Evolutionary conservation across 352 stramenopile species (phyloP), one percentile per base, ranked within the genome.

Genomic region (Globisporangium lucens): DNA sequence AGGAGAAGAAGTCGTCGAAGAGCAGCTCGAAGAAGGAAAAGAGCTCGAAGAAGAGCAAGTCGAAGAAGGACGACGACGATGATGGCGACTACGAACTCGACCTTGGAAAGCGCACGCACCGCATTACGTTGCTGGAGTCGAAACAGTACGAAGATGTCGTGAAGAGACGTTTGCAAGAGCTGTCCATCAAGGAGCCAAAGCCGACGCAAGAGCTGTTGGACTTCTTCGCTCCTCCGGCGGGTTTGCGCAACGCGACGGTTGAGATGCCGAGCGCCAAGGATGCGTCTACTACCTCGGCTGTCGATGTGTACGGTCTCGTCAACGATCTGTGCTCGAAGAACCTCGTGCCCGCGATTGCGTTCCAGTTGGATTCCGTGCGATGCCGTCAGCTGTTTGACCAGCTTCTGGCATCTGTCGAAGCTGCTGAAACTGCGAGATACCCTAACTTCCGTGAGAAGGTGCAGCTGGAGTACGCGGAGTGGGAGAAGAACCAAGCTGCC

Each of bases 101-200:
- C 51, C 74, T 93, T 13, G 85, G 85, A 46, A 90, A 94, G 53
- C 76, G 84, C 53, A 88, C 77, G 47, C 81, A 98, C 69, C 93
- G 97, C 64, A 99, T 99, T 72, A 99, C 97, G 35, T 77, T 99
- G 27, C 95, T 98, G 76, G 90, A 98, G 76, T 98, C 96, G 17
- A 99, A 99, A 78, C 89, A 98, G 57, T 99, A 99, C 78, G 97
- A 99, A 79, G 93, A 97, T 56, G 87, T 90, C 57, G 84, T 99
- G 70, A 99, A 99, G 81, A 82, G 87, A 46, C 87, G 91, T 29
- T 78, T 99, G 30, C 83, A 97, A 49, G 73, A 77, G 24, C 79
- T 99, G 0, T 95, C 96, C 22, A 72, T 85, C 58, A 91, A 93
- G 66, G 90, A 98, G 55, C 89, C 96, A 2, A 91, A 97, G 53